Percentiles rank a stretch among this genome's conserved stretches.
These are phyloP conservation scores for Diplogelasinospora grovesii DNA, from an alignment of 495 filamentous ascomycete species.

Conservation along the genomic window DNA sequence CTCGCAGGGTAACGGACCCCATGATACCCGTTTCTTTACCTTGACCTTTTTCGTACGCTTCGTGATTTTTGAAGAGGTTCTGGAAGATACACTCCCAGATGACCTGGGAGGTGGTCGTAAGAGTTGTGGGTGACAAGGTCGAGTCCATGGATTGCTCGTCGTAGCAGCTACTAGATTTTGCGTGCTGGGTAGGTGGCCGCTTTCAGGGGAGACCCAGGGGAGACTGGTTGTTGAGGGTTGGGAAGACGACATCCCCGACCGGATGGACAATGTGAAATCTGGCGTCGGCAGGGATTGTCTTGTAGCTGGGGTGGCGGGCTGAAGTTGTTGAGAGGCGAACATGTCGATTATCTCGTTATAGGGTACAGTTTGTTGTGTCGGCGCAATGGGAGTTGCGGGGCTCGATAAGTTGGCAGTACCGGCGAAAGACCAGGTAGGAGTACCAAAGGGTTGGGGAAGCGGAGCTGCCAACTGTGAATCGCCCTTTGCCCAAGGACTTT, in stretches of 20 bases:
- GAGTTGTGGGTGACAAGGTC: too few relatives aligned
- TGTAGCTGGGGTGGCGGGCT: slow-evolving; percentile 21
- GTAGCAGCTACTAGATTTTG: slow-evolving; percentile 19
- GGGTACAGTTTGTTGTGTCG: background rate
- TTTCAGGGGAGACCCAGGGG: slow-evolving; percentile 3
- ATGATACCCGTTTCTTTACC: slow-evolving; percentile 24
- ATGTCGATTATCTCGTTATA: slow-evolving; percentile 3
- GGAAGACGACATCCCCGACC: slow-evolving; percentile 26
- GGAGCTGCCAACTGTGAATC: slow-evolving; percentile 11
- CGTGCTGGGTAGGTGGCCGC: slow-evolving; percentile 18
- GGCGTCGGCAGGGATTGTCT: slow-evolving; percentile 22
- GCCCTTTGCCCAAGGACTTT: slow-evolving; percentile 20
- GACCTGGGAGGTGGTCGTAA: too few relatives aligned
- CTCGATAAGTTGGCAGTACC: slow-evolving; percentile 9
- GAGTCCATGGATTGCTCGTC: slow-evolving; percentile 21
- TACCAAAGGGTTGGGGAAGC: slow-evolving; percentile 2
- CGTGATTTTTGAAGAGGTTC: too few relatives aligned
- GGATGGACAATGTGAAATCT: slow-evolving; percentile 23
- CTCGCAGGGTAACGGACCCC: slow-evolving; percentile 19
- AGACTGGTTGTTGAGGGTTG: slow-evolving; percentile 9
- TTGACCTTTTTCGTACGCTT: slow-evolving; percentile 4
- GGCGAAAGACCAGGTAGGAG: too few relatives aligned
- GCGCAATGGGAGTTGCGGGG: background rate
- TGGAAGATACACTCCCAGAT: too few relatives aligned
- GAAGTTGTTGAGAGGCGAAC: background rate